These are phyloP conservation scores for Trichosporon inkin DNA, from an alignment of 1,284 basidiomycete species.

Conservation along the genomic window DNA sequence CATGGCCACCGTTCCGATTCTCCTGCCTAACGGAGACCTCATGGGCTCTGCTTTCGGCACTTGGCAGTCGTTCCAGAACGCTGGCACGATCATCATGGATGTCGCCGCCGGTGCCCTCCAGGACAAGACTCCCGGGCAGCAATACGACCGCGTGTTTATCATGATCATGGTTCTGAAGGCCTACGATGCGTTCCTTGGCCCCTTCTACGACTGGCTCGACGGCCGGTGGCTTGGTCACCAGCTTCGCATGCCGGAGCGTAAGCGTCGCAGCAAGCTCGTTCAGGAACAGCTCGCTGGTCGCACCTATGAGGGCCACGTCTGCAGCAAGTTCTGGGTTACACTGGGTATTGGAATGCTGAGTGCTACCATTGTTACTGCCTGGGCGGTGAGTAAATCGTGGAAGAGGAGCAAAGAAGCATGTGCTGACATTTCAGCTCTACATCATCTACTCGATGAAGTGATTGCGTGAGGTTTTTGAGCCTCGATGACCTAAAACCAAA, in stretches of 20 bases:
- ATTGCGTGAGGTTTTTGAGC: no score
- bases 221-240: constrained; percentile 41
- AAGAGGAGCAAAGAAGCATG: not conserved
- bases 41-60: constrained; percentile 52
- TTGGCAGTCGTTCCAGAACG: constrained; percentile 22
- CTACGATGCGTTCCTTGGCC: constrained; percentile 45
- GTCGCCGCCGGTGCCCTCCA: constrained; percentile 51
- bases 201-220: constrained; percentile 44
- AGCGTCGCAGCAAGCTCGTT: constrained; percentile 11
- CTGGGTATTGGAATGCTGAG: not conserved
- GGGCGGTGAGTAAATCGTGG: constrained; percentile 13
- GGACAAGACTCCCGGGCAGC: constrained; percentile 37
- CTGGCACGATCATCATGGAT: constrained; percentile 38
- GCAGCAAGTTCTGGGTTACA: not conserved
- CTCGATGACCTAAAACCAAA: no score
- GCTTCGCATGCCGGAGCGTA: constrained; percentile 38
- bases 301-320: not conserved
- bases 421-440: constrained; percentile 11
- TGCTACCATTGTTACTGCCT: constrained; percentile 11
- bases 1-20: constrained; percentile 49
- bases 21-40: constrained; percentile 45
- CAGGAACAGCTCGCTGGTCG: not conserved
- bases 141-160: constrained; percentile 49
- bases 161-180: constrained; percentile 52
- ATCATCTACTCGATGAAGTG: constrained; percentile 13